These are phyloP conservation scores for Gossypium raimondii DNA, from an alignment of 345 rosid species.

Conservation along the genomic window DNA sequence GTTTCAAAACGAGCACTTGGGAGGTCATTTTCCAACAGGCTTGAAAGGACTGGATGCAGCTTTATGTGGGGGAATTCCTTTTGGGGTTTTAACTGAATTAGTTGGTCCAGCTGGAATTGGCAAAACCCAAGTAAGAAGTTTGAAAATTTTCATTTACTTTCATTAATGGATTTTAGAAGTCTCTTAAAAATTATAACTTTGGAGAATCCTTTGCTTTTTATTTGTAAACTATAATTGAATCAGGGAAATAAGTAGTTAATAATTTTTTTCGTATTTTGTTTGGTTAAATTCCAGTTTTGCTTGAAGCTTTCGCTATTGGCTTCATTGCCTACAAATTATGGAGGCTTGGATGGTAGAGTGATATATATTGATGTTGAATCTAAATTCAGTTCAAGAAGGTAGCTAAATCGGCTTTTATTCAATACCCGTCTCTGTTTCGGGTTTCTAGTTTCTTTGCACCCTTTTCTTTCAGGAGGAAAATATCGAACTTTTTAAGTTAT, in stretches of 20 bases:
- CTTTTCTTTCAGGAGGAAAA: not conserved
- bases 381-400: slow-evolving; percentile 86
- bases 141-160: not conserved
- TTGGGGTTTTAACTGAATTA: slow-evolving; percentile 76
- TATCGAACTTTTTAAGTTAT: not conserved
- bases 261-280: not conserved
- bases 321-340: slow-evolving; percentile 55
- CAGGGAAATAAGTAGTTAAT: not conserved
- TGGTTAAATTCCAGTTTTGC: slow-evolving; percentile 53
- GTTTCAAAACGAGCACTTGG: slow-evolving; percentile 36
- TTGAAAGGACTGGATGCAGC: slow-evolving; percentile 73
- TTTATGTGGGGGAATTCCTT: slow-evolving; percentile 75
- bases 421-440: not conserved
- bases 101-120: slow-evolving; percentile 92
- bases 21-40: slow-evolving; percentile 68
- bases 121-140: slow-evolving; percentile 46
- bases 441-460: not conserved
- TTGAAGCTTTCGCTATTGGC: slow-evolving; percentile 73
- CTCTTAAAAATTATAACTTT: not conserved
- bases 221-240: not conserved
- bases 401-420: not conserved
- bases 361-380: slow-evolving; percentile 74
- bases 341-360: slow-evolving; percentile 79
- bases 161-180: not conserved
- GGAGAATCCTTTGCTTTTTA: not conserved